phyloP scores from a whole-genome alignment of 225 moss, liverwort and hornwort genomes.

The Lunularia cruciata region DNA sequence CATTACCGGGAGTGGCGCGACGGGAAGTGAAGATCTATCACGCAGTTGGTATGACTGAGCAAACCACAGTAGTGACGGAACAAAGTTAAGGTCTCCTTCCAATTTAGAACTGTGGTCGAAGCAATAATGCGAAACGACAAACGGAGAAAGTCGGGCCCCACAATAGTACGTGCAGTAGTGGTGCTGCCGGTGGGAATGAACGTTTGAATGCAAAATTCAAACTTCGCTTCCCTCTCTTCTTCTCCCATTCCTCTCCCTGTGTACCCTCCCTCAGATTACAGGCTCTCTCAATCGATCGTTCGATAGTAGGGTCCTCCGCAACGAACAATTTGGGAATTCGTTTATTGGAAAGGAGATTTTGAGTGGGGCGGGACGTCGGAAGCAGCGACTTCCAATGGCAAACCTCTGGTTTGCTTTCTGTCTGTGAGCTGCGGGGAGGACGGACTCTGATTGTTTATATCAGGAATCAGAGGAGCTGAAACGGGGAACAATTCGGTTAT shows the following conservation, averaged over 20 bases:
- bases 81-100: too few relatives aligned
- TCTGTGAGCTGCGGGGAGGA: neutral
- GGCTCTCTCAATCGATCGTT: neutral
- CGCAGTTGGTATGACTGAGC: too few relatives aligned
- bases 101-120: too few relatives aligned
- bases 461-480: neutral
- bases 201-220: neutral
- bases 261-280: neutral
- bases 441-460: too few relatives aligned
- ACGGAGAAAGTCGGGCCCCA: too few relatives aligned
- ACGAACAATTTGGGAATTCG: neutral
- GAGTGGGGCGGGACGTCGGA: neutral
- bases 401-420: neutral
- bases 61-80: too few relatives aligned
- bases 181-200: constrained; percentile 7
- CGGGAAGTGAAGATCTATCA: too few relatives aligned
- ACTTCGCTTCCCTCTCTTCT: neutral
- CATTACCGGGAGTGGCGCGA: too few relatives aligned
- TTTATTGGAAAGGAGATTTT: neutral
- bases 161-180: too few relatives aligned
- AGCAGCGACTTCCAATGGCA: too few relatives aligned
- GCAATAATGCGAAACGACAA: too few relatives aligned
- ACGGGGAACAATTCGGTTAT: neutral
- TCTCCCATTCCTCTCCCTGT: neutral
- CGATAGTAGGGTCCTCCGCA: too few relatives aligned